Evolutionary conservation across 768 basidiomycete species (phyloP), one percentile per base, ranked within the genome.

Genomic region (Phlebiopsis gigantea): DNA sequence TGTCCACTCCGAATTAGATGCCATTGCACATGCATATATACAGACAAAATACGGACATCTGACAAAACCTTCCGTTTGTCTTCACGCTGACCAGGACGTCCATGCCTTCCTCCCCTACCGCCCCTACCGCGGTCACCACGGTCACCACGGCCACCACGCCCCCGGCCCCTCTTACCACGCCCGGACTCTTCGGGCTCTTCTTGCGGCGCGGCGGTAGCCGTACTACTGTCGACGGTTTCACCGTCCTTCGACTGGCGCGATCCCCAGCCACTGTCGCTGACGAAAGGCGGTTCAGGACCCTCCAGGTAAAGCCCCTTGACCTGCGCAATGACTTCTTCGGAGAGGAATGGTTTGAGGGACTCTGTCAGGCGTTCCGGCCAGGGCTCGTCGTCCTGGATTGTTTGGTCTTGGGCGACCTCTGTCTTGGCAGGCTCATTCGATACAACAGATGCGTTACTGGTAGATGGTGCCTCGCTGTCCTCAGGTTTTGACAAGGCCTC

Each of bases 1-100:
- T 7, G 31, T 46, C 12, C 17, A 41, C 14, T 28, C 19, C 25
- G 24, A 47, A 28, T 56, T 30, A 54, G 43, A 51, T 56, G 51
- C 53, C 56, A 58, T 30, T 29, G 12, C 29, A 52, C 21, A 53
- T 3, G 25, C 15, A 9, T 8, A 25, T 2, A 29, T 57, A 58
- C 60, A 29, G 56, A 63, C 42, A 65, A 55, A 47, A 14, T 24
- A 81, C 87, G 64, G 63, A 95, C 93, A 72, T 93, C 82, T 26
- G 93, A 92, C 29, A 90, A 55, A 39, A 96, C 88, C 67, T 82
- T 88, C 61, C 92, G 78, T 61, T 75, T 71, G 63, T 95, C 93
- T 61, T 82, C 82, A 61, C 77, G 72, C 41, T 68, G 73, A n/a
- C 66, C 65, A 57, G 70, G 65, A 43, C 73, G 72, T 6, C 77